A percentile compares a stretch with the other conserved stretches of the same genome.
These are phyloP conservation scores for Cyberlindnera nakhonratchasimensis DNA, from an alignment of 805 yeast genomes.

Conservation along the genomic window DNA sequence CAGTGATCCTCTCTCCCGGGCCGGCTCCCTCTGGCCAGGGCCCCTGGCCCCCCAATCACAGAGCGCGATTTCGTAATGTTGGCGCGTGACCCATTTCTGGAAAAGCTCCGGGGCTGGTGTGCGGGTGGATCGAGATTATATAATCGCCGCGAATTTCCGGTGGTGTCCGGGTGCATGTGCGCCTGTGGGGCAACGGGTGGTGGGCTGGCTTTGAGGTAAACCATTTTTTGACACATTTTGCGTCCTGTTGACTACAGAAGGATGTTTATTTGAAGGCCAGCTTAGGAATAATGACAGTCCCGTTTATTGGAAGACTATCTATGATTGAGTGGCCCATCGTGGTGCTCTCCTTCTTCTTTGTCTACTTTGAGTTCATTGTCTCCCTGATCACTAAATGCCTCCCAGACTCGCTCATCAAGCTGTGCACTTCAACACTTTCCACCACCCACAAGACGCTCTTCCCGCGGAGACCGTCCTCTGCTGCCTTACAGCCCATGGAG, in stretches of 20 bases:
- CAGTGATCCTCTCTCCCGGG: background rate
- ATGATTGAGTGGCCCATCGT: constrained; percentile 49
- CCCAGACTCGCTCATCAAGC: constrained; percentile 40
- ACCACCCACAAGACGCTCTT: constrained; percentile 1
- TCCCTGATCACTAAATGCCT: constrained; percentile 43
- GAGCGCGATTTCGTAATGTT: constrained; percentile 8
- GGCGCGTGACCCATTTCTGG: background rate
- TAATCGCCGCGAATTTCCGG: background rate
- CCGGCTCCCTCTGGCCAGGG: background rate
- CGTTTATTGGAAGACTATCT: constrained; percentile 45
- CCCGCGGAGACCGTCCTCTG: constrained; percentile 1
- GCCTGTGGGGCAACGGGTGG: no score
- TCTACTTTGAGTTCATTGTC: constrained; percentile 47
- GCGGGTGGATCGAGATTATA: background rate
- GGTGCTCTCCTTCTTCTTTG: constrained; percentile 39
- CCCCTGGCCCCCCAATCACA: constrained; percentile 4
- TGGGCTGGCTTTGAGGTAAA: no score
- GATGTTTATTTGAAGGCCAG: no score
- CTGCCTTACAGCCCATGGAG: constrained; percentile 8
- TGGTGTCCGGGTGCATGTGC: background rate
- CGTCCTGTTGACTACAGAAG: no score
- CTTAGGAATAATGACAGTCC: constrained; percentile 25
- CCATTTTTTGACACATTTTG: background rate
- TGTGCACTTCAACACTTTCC: constrained; percentile 7
- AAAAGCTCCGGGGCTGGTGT: background rate